Percentiles rank a stretch among this genome's conserved stretches.
phyloP scores from a whole-genome alignment of 441 rosid genomes.

The Erysimum cheiri region DNA sequence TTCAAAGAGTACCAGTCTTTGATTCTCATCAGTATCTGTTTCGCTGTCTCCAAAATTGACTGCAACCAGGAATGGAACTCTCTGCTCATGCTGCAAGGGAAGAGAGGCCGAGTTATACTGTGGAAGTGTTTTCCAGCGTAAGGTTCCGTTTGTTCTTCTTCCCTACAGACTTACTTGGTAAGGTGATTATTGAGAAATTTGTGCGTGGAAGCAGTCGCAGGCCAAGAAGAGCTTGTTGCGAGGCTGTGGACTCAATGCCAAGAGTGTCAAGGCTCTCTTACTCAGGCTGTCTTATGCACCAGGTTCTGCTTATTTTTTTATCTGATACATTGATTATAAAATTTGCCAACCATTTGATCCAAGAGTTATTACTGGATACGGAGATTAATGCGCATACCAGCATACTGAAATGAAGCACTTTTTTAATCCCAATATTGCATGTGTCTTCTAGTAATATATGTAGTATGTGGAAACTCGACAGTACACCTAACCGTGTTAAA shows the following conservation, averaged over 20 bases:
- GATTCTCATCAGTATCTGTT: too few relatives aligned
- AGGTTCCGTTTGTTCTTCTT: neutral
- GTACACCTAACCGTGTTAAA: too few relatives aligned
- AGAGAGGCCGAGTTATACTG: constrained; percentile 89
- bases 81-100: constrained; percentile 87
- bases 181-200: neutral
- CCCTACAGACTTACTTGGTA: neutral
- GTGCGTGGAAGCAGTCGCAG: constrained; percentile 57
- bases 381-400: too few relatives aligned
- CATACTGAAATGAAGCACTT: too few relatives aligned
- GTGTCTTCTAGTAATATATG: too few relatives aligned
- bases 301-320: constrained; percentile 50
- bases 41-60: neutral
- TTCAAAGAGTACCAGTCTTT: too few relatives aligned
- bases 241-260: constrained; percentile 94
- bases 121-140: constrained; percentile 83
- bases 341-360: too few relatives aligned
- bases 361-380: too few relatives aligned
- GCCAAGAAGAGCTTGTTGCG: constrained; percentile 77
- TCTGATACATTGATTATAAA: too few relatives aligned
- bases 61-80: constrained; percentile 52
- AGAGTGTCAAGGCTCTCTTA: constrained; percentile 95
- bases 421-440: too few relatives aligned
- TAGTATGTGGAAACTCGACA: too few relatives aligned
- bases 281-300: constrained; percentile 93